Evolutionary conservation across 345 rosid genomes (phyloP).

Genomic region (Odontarrhena argentea): DNA sequence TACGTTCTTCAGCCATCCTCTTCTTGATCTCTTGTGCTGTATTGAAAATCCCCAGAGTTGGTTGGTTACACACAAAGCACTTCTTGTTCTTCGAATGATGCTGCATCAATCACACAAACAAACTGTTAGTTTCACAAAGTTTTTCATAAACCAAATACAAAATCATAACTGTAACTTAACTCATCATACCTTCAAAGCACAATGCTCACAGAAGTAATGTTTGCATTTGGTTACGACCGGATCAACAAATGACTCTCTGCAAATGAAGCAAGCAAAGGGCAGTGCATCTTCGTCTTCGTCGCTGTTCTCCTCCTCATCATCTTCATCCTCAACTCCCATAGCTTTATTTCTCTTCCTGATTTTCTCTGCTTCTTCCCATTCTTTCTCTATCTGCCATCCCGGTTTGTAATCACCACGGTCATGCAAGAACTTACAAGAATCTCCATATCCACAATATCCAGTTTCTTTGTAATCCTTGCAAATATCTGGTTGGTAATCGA

Average conservation of each 20-base stretch:
- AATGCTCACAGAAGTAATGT: conserved; percentile 93
- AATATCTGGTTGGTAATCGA: conserved; percentile 89
- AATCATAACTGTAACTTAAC: neutral
- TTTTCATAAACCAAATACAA: neutral
- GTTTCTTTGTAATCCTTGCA: conserved; percentile 96
- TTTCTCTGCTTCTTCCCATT: conserved; percentile 92
- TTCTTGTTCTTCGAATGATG: conserved; percentile 88
- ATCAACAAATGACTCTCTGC: conserved; percentile 75
- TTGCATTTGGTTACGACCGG: conserved; percentile 88
- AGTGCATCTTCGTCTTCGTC: conserved; percentile 61
- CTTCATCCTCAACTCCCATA: conserved; percentile 60
- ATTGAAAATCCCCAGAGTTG: conserved; percentile 81
- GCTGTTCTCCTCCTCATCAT: conserved; percentile 46
- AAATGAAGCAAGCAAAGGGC: conserved; percentile 88
- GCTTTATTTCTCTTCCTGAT: conserved; percentile 77
- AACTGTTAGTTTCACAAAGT: neutral
- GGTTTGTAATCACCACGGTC: conserved; percentile 93
- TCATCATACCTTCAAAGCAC: conserved; percentile 72
- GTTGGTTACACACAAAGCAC: conserved; percentile 85
- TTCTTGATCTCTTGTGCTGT: conserved; percentile 74
- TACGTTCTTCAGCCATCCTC: conserved; percentile 41
- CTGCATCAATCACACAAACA: conserved; percentile 43
- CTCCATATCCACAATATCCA: conserved; percentile 93
- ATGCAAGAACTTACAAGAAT: conserved; percentile 87
- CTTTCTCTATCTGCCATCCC: conserved; percentile 91